phyloP scores from a whole-genome alignment of 106 monocot species.

The Acanthochlamys bracteata region DNA sequence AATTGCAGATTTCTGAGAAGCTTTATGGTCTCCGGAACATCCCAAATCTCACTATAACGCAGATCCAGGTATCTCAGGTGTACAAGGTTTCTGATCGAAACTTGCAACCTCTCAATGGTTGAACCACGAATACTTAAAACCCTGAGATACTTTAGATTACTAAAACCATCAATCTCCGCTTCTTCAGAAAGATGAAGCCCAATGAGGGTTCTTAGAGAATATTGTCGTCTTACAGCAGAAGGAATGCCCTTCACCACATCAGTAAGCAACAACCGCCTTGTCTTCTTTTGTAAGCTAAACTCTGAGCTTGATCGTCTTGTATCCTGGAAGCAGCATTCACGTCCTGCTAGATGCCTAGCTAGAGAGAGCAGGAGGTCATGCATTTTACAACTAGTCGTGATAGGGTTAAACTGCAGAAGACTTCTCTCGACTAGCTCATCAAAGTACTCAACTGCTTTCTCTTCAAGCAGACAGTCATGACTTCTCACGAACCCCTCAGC shows the following conservation, averaged over 20 bases:
- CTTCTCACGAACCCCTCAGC: slow-evolving; percentile 24
- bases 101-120: slow-evolving; percentile 1
- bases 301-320: neutral
- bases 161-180: neutral
- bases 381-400: slow-evolving; percentile 16
- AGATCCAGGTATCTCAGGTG: slow-evolving; percentile 17
- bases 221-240: neutral
- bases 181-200: neutral
- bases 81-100: slow-evolving; percentile 3
- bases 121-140: slow-evolving; percentile 6
- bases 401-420: slow-evolving; percentile 14
- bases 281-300: neutral
- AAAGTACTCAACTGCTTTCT: slow-evolving; percentile 16
- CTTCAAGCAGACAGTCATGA: slow-evolving; percentile 6
- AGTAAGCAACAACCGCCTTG: neutral
- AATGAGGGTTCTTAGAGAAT: slow-evolving; percentile 3
- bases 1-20: slow-evolving; percentile 14
- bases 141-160: slow-evolving; percentile 2
- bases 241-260: neutral
- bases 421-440: slow-evolving; percentile 20
- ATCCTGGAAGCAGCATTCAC: slow-evolving; percentile 14
- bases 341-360: slow-evolving; percentile 8
- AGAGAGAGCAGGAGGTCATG: slow-evolving; percentile 25
- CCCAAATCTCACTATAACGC: neutral
- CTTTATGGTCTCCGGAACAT: slow-evolving; percentile 13